Base-by-base conservation (phyloP, 2,329 filamentous ascomycete genomes). In the Diaporthe nobilis region DNA sequence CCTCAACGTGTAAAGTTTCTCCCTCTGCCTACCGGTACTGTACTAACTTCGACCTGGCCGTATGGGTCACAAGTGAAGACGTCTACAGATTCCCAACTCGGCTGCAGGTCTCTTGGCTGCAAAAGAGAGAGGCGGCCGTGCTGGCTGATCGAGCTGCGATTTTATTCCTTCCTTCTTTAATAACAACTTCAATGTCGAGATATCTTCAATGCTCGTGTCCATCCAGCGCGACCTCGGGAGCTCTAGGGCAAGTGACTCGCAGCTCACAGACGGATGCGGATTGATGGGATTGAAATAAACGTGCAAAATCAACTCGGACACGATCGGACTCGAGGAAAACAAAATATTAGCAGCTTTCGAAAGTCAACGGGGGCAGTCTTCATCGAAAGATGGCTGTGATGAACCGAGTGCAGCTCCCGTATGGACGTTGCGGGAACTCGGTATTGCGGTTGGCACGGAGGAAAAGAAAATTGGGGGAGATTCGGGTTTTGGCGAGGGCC, bases 1-100 rank as follows among this genome's bases (percentile, higher is more conserved):
- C 65, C 65, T 70, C 65, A 70, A 70, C 65, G 65, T 70, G 65
- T 15, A 68, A 68, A 68, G 34, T 70, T 70, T 55, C 65, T 70
- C 65, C 49, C 47, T 70, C 22, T 37, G 28, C 10, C 37, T 42
- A 55, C 47, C 31, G 34, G 31, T 70, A 51, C 47, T 51, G 61
- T 55, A 70, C 49, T 28, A 31, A 51, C 12, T 55, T 42, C 42
- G 5, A n/a, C 42, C 42, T 49, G 34, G 13, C 65, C 22, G 15
- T 12, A 42, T 37, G 17, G 34, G 13, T 15, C 34, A 13, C 49
- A 42, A 10, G 65, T 55, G 34, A 39, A 17, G 22, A 31, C 49
- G 47, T 37, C 34, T 7, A 28, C 4, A n/a, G 8, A 55, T 22
- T 20, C 34, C 65, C 49, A 28, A 37, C 65, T 12, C 22, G 34